Base-by-base conservation (phyloP, 2,329 filamentous ascomycete genomes). In the Aureobasidium leucospermi region DNA sequence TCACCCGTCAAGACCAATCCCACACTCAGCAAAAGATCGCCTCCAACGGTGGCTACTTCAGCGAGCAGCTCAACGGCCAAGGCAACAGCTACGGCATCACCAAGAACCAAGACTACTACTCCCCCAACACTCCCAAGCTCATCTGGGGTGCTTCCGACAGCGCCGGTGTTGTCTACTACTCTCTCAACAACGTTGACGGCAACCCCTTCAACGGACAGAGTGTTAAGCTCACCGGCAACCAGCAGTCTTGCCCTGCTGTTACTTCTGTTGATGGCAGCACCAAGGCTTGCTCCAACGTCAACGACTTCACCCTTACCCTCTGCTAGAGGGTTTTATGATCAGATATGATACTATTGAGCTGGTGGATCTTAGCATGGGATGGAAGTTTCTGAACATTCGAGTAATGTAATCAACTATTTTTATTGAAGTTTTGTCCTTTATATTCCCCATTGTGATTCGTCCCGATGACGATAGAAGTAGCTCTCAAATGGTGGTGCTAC, bases 1-100 rank as follows among this genome's bases (percentile, higher is more conserved):
- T 68, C 60, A 64, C 64, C 61, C 53, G 67, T 52, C 61, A 61
- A 31, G 61, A 65, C 15, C 64, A 65, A 45, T 52, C 52, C 23
- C 61, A 58, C 6, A 58, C 55, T 23, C 63, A 60, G 32, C 63
- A 60, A 23, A 48, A 61, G 48, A 55, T 65, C 13, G 59, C 68
- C 19, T 36, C 59, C n/a, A 60, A 62, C 57, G 65, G 63, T 29
- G 60, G 62, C 8, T 62, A 63, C 23, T 70, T 65, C 62, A 41
- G 60, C n/a, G 56, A 53, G 36, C 9, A 36, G 2, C 66, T 70
- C 55, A 36, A 48, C 11, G 69, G 68, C 51, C 59, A 61, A 31
- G 69, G 68, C 58, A 71, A 71, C 63, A 66, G 62, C 58, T 64
- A 69, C 59, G 70, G 66, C 42, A 60, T 73, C 16, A 65, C 69